Conservation (phyloP, 208 protist genomes). For the Leptomonas pyrrhocoris region DNA sequence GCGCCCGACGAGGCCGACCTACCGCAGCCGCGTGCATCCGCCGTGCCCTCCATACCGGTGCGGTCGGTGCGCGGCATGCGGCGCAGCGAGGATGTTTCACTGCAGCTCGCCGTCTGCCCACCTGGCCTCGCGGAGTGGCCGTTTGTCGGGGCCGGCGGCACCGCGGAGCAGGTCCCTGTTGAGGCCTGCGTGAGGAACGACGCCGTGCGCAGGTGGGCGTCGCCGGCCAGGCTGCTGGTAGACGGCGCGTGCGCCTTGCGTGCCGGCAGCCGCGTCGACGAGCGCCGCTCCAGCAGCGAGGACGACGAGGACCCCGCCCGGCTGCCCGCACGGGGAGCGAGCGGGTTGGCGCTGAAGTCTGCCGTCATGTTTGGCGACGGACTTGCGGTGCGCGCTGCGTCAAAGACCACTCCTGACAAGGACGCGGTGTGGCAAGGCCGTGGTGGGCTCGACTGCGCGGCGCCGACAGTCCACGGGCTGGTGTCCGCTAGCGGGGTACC, state of each 20-base stretch:
- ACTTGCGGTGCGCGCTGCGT: not conserved
- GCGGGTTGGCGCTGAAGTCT: not conserved
- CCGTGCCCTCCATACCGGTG: too few relatives aligned
- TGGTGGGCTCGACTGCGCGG: not conserved
- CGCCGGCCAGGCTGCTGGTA: not conserved
- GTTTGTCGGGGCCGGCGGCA: not conserved
- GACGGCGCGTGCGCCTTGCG: not conserved
- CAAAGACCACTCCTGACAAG: not conserved
- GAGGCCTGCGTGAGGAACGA: slow-evolving; percentile 5
- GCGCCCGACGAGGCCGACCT: too few relatives aligned
- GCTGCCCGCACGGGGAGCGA: slow-evolving; percentile 28
- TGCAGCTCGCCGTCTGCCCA: not conserved
- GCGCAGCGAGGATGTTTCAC: not conserved
- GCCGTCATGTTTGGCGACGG: not conserved
- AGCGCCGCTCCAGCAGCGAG: not conserved
- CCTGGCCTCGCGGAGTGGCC: not conserved
- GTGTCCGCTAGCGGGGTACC: slow-evolving; percentile 9
- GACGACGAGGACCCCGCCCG: slow-evolving; percentile 8
- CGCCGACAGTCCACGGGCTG: not conserved
- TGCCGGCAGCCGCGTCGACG: not conserved
- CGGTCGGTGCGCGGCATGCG: slow-evolving; percentile 12
- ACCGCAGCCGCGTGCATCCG: too few relatives aligned
- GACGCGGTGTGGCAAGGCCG: not conserved
- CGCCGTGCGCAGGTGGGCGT: slow-evolving; percentile 1
- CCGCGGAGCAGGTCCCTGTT: not conserved